Conservation (phyloP, 2,329 filamentous ascomycete genomes). For the Phaeosphaeriaceae sp. region DNA sequence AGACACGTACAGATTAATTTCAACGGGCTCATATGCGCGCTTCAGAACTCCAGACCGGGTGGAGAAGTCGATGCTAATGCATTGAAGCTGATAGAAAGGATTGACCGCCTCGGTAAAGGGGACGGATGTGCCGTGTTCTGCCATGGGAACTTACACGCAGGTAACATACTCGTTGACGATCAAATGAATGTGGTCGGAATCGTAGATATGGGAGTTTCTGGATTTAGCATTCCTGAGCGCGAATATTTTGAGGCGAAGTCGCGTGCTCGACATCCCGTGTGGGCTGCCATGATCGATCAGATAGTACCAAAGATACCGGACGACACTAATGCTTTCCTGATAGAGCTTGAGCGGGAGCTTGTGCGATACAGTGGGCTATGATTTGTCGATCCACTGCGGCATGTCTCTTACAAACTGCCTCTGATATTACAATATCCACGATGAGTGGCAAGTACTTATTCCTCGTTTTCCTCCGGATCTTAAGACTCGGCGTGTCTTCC, state of each 20-base stretch:
- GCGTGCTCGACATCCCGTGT: constrained; percentile 12
- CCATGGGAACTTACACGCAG: constrained; percentile 17
- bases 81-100: constrained; percentile 8
- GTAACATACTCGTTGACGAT: constrained; percentile 17
- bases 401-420: too few relatives aligned
- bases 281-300: constrained; percentile 12
- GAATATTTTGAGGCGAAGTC: constrained; percentile 26
- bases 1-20: constrained; percentile 18
- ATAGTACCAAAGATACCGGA: constrained; percentile 10
- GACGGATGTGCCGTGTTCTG: constrained; percentile 11
- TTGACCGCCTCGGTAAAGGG: constrained; percentile 9
- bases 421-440: too few relatives aligned
- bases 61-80: constrained; percentile 10
- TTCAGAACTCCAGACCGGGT: constrained; percentile 17
- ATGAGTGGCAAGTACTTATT: too few relatives aligned
- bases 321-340: constrained; percentile 6
- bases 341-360: constrained; percentile 12
- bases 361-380: constrained; percentile 11
- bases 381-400: too few relatives aligned
- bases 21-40: constrained; percentile 16
- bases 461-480: too few relatives aligned
- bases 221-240: constrained; percentile 23
- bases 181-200: constrained; percentile 20
- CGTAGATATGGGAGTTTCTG: constrained; percentile 24
- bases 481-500: too few relatives aligned